Percentiles rank a stretch among this genome's conserved stretches.
phyloP scores from a whole-genome alignment of 192 early-diverging fungal species.

The Entophlyctis luteolus region DNA sequence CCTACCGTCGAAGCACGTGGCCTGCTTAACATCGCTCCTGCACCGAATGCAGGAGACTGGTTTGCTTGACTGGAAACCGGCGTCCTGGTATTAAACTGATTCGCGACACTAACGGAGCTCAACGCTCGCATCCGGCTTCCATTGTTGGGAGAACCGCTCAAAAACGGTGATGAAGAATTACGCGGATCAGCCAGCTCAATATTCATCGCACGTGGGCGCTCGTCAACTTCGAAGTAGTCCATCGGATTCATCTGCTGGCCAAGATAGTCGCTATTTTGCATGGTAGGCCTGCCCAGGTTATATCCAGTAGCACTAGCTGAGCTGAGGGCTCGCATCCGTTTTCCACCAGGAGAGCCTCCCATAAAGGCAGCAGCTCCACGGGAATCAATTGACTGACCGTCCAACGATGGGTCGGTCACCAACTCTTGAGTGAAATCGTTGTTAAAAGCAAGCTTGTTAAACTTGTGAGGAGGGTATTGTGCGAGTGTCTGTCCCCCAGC shows the following conservation, averaged over 20 bases:
- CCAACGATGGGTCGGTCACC: too few species aligned
- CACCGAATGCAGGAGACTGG: slow-evolving; percentile 1
- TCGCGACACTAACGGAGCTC: not conserved
- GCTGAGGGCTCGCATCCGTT: slow-evolving; percentile 10
- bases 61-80: not conserved
- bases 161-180: not conserved
- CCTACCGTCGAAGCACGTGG: slow-evolving; percentile 36
- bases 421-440: too few species aligned
- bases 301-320: too few species aligned
- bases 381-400: too few species aligned
- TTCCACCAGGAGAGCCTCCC: not conserved
- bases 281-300: too few species aligned
- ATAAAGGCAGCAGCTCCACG: too few species aligned
- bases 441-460: too few species aligned
- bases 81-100: not conserved
- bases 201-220: not conserved
- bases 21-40: not conserved
- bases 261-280: too few species aligned
- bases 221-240: not conserved
- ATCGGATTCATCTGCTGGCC: not conserved
- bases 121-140: slow-evolving; percentile 8
- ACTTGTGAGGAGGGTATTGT: too few species aligned
- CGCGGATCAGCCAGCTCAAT: slow-evolving; percentile 52
- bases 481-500: too few species aligned
- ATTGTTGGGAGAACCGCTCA: not conserved